phyloP scores from a whole-genome alignment of 805 yeast genomes.

The Jamesozyma jinghongensis region DNA sequence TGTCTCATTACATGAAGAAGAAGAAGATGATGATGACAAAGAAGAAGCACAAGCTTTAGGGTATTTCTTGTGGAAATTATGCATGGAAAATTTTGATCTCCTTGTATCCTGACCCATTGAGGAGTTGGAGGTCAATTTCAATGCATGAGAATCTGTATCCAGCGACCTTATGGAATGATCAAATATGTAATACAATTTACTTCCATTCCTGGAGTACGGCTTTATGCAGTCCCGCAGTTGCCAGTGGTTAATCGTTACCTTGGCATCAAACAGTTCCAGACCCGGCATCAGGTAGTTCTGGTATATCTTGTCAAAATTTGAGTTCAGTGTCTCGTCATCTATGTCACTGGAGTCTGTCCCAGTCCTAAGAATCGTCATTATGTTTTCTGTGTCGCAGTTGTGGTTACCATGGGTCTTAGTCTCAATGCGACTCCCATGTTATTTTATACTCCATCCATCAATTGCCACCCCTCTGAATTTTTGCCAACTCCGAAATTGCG shows the following conservation, averaged over 20 bases:
- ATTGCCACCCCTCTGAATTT: too few relatives aligned
- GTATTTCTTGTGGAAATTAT: not conserved
- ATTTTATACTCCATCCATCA: too few relatives aligned
- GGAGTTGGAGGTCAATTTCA: not conserved
- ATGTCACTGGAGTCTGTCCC: conserved; percentile 1
- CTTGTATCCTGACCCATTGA: not conserved
- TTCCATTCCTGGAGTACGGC: conserved; percentile 34
- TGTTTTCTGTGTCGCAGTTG: too few relatives aligned
- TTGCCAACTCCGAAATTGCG: too few relatives aligned
- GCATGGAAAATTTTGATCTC: not conserved
- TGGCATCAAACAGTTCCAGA: conserved; percentile 24
- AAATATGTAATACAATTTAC: conserved; percentile 49
- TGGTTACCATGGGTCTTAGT: too few relatives aligned
- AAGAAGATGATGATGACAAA: too few relatives aligned
- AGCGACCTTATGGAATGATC: conserved; percentile 43
- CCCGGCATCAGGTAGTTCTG: conserved; percentile 29
- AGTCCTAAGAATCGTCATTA: conserved; percentile 4
- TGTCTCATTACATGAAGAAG: not conserved
- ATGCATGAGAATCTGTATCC: conserved; percentile 27
- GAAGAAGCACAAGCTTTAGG: too few relatives aligned
- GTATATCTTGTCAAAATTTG: conserved; percentile 25
- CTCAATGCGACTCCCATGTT: too few relatives aligned
- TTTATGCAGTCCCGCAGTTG: conserved; percentile 70
- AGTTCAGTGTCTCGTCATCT: conserved; percentile 8
- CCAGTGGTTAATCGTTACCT: conserved; percentile 49